Base-by-base conservation (phyloP, 2,329 filamentous ascomycete genomes). In the Colletotrichum echinochloae region DNA sequence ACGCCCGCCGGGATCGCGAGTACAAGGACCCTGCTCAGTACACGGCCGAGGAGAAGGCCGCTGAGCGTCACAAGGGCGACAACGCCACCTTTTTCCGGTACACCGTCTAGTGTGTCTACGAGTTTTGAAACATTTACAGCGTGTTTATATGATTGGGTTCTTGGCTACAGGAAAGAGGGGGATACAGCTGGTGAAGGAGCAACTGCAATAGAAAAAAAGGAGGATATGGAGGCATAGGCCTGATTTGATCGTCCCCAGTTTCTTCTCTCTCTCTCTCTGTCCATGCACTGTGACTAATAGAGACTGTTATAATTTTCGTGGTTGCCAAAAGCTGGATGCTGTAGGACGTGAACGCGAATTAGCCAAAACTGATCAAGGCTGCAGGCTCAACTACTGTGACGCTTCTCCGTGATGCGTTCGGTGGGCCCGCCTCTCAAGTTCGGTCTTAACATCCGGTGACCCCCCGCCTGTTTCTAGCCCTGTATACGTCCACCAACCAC, bases 51-150 rank as follows among this genome's bases (percentile, higher is more conserved):
- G 86, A 90, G 81, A 87, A 83, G 80, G 60, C 79, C 28, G 57
- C 80, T 16, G 87, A 90, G 81, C 79, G 83, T 39, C 83, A 90
- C 71, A 81, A 83, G 67, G 89, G 88, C 11, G 89, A 91, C 75
- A 80, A 85, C 70, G 88, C 88, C 60, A 84, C 82, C 30, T 88
- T 86, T 76, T 88, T 86, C 79, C 81, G 85, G 68, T 88, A 87
- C 74, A 87, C 85, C 9, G 75, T 87, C 44, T 88, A 79, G 48
- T 37, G n/a, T 5, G 14, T 7, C 14, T 20, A 52, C 12, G 9
- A 39, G 14, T 6, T n/a, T 33, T 30, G 37, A 37, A 9, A 20
- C 11, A n/a, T 52, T 41, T 61, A 18, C 37, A 44, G n/a, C 20
- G 33, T 37, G 37, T 41, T 18, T 5, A 18, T 37, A 28, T 49